These are phyloP conservation scores for Lactarius vividus DNA, from an alignment of 768 basidiomycete species.

Conservation along the genomic window DNA sequence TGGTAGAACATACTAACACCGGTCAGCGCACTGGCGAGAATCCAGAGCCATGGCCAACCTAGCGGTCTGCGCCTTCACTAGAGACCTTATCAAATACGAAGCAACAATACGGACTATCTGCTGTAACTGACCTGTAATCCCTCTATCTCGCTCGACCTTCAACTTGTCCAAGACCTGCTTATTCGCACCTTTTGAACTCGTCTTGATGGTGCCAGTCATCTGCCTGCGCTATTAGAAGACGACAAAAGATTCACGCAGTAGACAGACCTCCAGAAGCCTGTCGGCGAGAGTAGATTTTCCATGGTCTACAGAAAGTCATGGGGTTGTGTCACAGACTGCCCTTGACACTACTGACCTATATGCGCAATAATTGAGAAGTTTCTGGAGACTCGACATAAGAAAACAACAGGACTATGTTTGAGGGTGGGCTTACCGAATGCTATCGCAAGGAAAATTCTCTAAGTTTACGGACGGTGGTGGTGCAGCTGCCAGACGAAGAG, in stretches of 20 bases:
- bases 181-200: slow-evolving; percentile 61
- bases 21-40: slow-evolving; percentile 24
- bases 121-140: slow-evolving; percentile 74
- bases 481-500: background rate
- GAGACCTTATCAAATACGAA: slow-evolving; percentile 5
- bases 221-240: slow-evolving; percentile 38
- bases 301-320: slow-evolving; percentile 55
- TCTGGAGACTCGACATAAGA: slow-evolving; percentile 36
- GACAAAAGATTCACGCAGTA: slow-evolving; percentile 1
- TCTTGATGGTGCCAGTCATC: slow-evolving; percentile 85
- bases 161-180: slow-evolving; percentile 89
- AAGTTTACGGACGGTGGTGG: slow-evolving; percentile 38
- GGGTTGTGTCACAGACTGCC: background rate
- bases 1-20: slow-evolving; percentile 71
- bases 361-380: slow-evolving; percentile 98
- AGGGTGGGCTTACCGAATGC: slow-evolving; percentile 53
- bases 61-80: slow-evolving; percentile 95
- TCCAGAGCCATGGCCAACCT: slow-evolving; percentile 45
- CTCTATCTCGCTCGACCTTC: slow-evolving; percentile 95
- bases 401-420: background rate
- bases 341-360: slow-evolving; percentile 56
- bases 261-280: slow-evolving; percentile 70
- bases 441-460: slow-evolving; percentile 64
- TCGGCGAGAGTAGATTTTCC: slow-evolving; percentile 96
- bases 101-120: background rate